A percentile compares a stretch with the other conserved stretches of the same genome.
phyloP scores from a whole-genome alignment of 176 grass and related monocot genomes.

The Phoenix dactylifera region DNA sequence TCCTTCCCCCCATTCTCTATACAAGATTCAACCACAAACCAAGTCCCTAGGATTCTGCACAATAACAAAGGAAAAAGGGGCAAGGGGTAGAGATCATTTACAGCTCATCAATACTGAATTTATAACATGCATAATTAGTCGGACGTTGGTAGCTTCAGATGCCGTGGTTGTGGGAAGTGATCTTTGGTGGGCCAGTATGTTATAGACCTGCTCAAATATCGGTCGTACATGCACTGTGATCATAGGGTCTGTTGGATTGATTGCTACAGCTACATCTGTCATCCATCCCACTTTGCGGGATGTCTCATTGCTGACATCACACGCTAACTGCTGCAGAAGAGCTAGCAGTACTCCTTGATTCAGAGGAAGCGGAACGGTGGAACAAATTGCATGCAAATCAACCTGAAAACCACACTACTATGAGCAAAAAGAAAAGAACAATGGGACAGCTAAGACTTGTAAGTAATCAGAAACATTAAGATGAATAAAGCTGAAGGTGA shows the following conservation, averaged over 20 bases:
- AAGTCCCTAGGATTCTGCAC: not conserved
- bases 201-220: slow-evolving; percentile 81
- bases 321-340: slow-evolving; percentile 87
- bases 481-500: too few relatives aligned
- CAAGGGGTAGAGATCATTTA: slow-evolving; percentile 38
- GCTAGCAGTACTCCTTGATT: slow-evolving; percentile 88
- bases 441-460: too few relatives aligned
- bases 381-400: slow-evolving; percentile 69
- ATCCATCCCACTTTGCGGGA: slow-evolving; percentile 69
- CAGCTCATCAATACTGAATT: slow-evolving; percentile 68
- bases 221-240: slow-evolving; percentile 64
- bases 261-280: slow-evolving; percentile 55
- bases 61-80: not conserved
- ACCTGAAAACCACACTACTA: slow-evolving; percentile 28
- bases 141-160: slow-evolving; percentile 34
- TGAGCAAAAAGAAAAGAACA: too few relatives aligned
- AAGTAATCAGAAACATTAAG: too few relatives aligned
- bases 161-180: slow-evolving; percentile 31
- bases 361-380: slow-evolving; percentile 41
- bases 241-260: slow-evolving; percentile 56
- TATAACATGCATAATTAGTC: slow-evolving; percentile 72
- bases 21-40: too few relatives aligned
- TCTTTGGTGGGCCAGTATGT: slow-evolving; percentile 40
- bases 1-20: not conserved
- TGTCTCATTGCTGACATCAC: slow-evolving; percentile 63